Evolutionary conservation across 129 eudicot genomes (phyloP), one percentile per base, ranked within the genome.

Genomic region (Deinandra increscens): DNA sequence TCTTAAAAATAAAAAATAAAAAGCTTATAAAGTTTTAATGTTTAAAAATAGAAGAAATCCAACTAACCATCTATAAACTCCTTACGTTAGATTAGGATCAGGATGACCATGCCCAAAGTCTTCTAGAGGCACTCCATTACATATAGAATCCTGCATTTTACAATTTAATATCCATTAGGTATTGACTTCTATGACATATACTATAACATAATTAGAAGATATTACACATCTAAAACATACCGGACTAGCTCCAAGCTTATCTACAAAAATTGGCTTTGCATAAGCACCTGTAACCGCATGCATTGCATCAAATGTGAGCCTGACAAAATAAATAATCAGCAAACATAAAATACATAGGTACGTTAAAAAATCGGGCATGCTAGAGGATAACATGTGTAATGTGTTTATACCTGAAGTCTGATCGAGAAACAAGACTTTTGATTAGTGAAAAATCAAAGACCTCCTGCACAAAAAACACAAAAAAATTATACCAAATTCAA

Each of bases 91-190:
- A 79, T 94, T 94, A 55, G 99, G 99, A 80, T 94, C 99, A 66
- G 99, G 99, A 78, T 94, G 99, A 20, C 99, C 99, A 64, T 90
- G 99, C 34, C 99, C 99, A 70, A 94, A 94, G 83, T 94, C 99
- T 84, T 94, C 97, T 60, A 90, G 75, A 60, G 97, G 99, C 83
- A 94, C 96, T 65, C 99, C 99, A 75, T 94, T 94, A 60, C 70
- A 49, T 70, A 94, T 85, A 6, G 99, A 94, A 78, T 84, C 89
- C 97, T 94, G 81, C 50, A 78, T 46, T 53, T 53, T 58, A 31
- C 39, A 58, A 55, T 26, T 56, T 72, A 70, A 42, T 54, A 61
- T 23, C 75, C 20, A 60, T 74, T 19, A 58, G 36, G n/a, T 51
- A 51, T 11, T 18, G 45, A 69, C 66, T 61, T 26, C 31, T 33